phyloP scores from a whole-genome alignment of 108 stramenopile species.

The Nitzschia palea region DNA sequence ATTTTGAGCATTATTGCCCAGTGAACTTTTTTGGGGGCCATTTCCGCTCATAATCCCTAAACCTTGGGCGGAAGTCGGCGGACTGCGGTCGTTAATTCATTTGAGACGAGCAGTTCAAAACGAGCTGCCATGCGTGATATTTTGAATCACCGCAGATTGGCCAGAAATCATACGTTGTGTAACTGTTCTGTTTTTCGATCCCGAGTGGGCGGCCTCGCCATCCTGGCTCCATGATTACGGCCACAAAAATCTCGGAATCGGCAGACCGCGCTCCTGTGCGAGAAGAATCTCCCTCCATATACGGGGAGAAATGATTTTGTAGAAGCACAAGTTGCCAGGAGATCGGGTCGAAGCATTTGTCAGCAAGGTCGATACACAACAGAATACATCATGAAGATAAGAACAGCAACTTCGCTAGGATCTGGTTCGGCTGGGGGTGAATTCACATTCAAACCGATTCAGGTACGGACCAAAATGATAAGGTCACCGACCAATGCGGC shows the following conservation, averaged over 20 bases:
- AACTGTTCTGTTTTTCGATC: neutral
- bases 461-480: slow-evolving; percentile 39
- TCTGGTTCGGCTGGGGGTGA: slow-evolving; percentile 26
- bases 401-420: slow-evolving; percentile 15
- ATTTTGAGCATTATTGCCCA: neutral
- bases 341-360: no score
- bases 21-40: neutral
- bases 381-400: slow-evolving; percentile 15
- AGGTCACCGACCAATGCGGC: neutral
- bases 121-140: neutral
- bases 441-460: slow-evolving; percentile 74
- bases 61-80: no score
- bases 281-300: no score
- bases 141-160: neutral
- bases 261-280: no score
- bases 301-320: no score
- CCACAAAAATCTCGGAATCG: no score
- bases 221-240: neutral
- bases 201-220: neutral
- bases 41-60: no score
- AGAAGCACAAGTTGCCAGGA: no score
- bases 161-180: slow-evolving; percentile 4
- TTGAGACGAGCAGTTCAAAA: neutral
- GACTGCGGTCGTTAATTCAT: no score
- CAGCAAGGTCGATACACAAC: neutral